phyloP scores from a whole-genome alignment of 176 grass and related monocot genomes.

The Echinochloa phyllopogon region DNA sequence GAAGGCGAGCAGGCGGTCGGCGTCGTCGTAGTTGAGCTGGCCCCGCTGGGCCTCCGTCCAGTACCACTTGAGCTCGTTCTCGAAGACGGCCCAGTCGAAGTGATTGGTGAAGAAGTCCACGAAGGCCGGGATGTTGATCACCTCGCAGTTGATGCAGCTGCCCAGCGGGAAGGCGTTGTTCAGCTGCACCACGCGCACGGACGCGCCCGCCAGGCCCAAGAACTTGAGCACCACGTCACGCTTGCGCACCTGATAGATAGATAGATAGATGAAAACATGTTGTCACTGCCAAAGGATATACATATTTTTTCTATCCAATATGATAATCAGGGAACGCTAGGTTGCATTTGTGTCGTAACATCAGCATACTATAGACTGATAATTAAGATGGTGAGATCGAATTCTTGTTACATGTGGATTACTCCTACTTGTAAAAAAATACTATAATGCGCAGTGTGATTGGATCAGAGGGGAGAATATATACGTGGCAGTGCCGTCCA shows the following conservation, averaged over 20 bases:
- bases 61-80: conserved; percentile 85
- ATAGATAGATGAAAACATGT: neutral
- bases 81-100: conserved; percentile 66
- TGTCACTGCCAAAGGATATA: too few species aligned
- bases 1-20: conserved; percentile 41
- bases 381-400: too few species aligned
- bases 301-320: too few species aligned
- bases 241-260: conserved; percentile 47
- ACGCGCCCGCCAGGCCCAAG: neutral
- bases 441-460: too few species aligned
- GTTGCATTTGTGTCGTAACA: too few species aligned
- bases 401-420: too few species aligned
- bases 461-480: too few species aligned
- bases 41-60: conserved; percentile 64
- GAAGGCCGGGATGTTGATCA: neutral
- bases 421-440: too few species aligned
- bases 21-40: conserved; percentile 53
- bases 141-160: conserved; percentile 25
- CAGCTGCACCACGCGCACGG: conserved; percentile 26
- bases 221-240: conserved; percentile 52
- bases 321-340: too few species aligned
- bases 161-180: neutral
- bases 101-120: conserved; percentile 22
- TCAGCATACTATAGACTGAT: too few species aligned
- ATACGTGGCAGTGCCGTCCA: too few species aligned